Percentiles rank a stretch among this genome's conserved stretches.
phyloP scores from a whole-genome alignment of 2,329 filamentous ascomycete species.

The Penicillium palitans region DNA sequence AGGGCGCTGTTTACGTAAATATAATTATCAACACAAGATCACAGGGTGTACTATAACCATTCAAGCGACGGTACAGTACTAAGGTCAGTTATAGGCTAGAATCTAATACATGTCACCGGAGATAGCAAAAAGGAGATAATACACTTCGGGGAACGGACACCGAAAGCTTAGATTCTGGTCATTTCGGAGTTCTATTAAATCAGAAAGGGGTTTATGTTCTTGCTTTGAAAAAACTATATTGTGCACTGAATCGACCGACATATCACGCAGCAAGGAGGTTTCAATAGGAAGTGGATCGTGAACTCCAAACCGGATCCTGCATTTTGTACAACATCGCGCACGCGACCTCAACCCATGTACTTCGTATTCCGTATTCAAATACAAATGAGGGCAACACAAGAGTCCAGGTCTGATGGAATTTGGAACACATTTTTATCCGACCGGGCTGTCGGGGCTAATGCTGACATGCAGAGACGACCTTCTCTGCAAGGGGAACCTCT shows the following conservation, averaged over 20 bases:
- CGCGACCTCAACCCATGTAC: conserved; percentile 2
- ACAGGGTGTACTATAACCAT: background rate
- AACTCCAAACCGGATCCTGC: background rate
- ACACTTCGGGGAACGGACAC: background rate
- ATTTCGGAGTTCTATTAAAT: background rate
- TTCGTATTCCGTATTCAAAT: background rate
- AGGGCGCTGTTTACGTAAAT: background rate
- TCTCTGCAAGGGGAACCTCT: conserved; percentile 23
- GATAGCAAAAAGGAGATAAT: background rate
- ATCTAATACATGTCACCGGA: background rate
- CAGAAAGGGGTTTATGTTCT: background rate
- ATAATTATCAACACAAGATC: background rate
- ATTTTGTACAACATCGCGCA: conserved; percentile 2
- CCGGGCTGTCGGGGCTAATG: background rate
- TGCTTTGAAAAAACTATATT: background rate
- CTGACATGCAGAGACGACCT: conserved; percentile 6
- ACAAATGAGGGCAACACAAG: conserved; percentile 1
- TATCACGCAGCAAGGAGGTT: conserved; percentile 15
- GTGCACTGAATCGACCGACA: background rate
- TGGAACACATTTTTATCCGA: background rate
- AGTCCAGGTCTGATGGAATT: background rate
- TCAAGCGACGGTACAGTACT: background rate
- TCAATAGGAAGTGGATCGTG: conserved; percentile 3
- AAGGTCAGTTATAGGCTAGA: background rate
- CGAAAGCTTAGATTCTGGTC: background rate